Base-by-base conservation (phyloP, 1,284 basidiomycete species). In the Malassezia arunalokei region DNA sequence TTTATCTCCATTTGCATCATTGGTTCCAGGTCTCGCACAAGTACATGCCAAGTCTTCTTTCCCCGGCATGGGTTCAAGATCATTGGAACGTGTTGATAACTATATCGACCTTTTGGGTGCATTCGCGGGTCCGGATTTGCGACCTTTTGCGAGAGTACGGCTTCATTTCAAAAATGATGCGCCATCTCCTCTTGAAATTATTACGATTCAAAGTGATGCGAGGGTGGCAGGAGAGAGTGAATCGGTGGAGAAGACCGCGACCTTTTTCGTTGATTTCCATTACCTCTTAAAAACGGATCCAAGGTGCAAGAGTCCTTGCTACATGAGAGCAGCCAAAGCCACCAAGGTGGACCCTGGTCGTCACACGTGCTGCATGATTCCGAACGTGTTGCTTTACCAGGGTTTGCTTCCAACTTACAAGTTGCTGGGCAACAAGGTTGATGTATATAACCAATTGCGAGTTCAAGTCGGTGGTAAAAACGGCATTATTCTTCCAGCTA, bases 1-100 rank as follows among this genome's bases (percentile, higher is more conserved):
- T 78, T 11, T 83, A 56, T 80, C 82, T 8, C 83, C 83, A 1
- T 84, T 83, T 66, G 76, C 67, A 6, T 83, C 83, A 2, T 71
- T 87, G 38, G 71, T 76, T 43, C 77, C 78, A 5, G 83, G 79
- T 1, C 75, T 86, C 7, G 76, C 79, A 20, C 78, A 79, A 32
- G 73, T 85, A 29, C 74, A 74, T n/a, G 72, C 85, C 33, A 63
- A 73, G 6, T 78, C 80, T 2, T 75, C 75, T 41, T 70, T 85
- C 39, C 62, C 68, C 12, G 80, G 80, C 78, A 62, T 71, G 35
- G 68, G 51, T 14, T 47, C 57, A 43, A 56, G 62, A 30, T 57
- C 67, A 32, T 57, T 68, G 15, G 56, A 54, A 0, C 37, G 56
- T 5, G 59, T 71, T 53, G 50, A 58, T 14, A 55, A 60, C 27